Evolutionary conservation across 2,329 filamentous ascomycete species (phyloP), one percentile per base, ranked within the genome.

Genomic region (Neophaeococcomyces aloes): DNA sequence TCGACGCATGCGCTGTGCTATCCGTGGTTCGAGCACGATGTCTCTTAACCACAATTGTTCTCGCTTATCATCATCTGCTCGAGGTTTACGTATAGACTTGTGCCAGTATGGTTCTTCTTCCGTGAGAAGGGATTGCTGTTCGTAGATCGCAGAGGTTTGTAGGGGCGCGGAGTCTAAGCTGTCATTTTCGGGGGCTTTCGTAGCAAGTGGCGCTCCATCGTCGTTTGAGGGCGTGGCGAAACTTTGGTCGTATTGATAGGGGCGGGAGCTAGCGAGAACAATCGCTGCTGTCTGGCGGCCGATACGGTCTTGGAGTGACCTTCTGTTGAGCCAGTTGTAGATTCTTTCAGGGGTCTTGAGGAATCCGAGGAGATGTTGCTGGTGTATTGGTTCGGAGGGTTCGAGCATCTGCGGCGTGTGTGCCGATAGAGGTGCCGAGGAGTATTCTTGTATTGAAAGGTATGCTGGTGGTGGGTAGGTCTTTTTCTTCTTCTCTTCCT

Each of bases 281-380:
- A 83, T 79, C 29, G 86, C 83, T 1, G 89, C 89, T 14, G 93
- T 86, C 51, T 95, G 79, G 32, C 85, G 81, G 40, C 91, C 91
- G 48, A 95, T 79, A 35, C 81, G 74, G 59, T 98, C 89, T 50
- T 89, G 89, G n/a, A 94, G 72, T 50, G 76, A 67, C 42, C 91
- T 82, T 39, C 63, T 81, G 61, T 82, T 94, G 48, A 98, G 71
- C 72, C 88, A 98, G 52, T 91, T 83, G 58, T 83, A 83, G 48
- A 96, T 72, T 48, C 91, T 81, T 52, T 80, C 83, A 1, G 87
- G 84, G 2, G 89, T 95, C 66, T 91, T 89, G 50, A 84, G 69
- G 70, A 98, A 94, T 48, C 91, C 91, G 23, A 98, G 81, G 46
- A 95, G 75, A 61, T 96, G 89, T 1, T 89, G 89, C 62, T 94